Evolutionary conservation across 805 yeast genomes (phyloP).

Genomic region (Candida ficus): DNA sequence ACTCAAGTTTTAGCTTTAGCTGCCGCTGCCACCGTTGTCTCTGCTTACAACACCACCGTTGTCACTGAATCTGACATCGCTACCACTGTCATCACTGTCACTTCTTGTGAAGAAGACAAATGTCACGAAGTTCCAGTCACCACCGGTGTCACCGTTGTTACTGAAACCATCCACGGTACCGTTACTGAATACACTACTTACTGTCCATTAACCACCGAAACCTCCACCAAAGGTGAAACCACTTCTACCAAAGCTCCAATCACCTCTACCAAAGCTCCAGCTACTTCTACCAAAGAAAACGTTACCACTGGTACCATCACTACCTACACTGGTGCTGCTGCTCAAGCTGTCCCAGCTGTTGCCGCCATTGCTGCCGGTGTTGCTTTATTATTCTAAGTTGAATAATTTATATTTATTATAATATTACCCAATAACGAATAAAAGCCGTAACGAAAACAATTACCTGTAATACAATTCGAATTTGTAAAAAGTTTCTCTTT

Average conservation of each 20-base stretch:
- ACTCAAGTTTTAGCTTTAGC: constrained; percentile 25
- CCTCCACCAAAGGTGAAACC: constrained; percentile 6
- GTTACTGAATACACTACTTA: constrained; percentile 14
- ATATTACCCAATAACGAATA: constrained; percentile 1
- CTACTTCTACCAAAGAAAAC: constrained; percentile 9
- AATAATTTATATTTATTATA: constrained; percentile 8
- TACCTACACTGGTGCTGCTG: constrained; percentile 40
- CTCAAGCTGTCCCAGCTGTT: constrained; percentile 40
- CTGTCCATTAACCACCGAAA: constrained; percentile 13
- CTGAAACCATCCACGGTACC: constrained; percentile 5
- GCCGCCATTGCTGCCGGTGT: constrained; percentile 47
- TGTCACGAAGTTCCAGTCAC: constrained; percentile 11
- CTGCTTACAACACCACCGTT: constrained; percentile 18
- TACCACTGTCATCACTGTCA: constrained; percentile 11
- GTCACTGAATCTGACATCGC: not conserved
- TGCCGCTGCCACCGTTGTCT: constrained; percentile 25
- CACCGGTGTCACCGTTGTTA: constrained; percentile 15
- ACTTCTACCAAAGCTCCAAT: not conserved
- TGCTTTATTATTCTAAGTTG: constrained; percentile 40
- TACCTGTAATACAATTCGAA: too few species aligned
- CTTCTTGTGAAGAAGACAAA: constrained; percentile 13
- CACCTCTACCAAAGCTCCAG: not conserved
- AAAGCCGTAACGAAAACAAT: not conserved
- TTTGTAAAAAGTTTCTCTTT: too few species aligned
- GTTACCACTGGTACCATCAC: constrained; percentile 22